These are phyloP conservation scores for Fusarium palustre DNA, from an alignment of 2,329 filamentous ascomycete species.

Conservation along the genomic window DNA sequence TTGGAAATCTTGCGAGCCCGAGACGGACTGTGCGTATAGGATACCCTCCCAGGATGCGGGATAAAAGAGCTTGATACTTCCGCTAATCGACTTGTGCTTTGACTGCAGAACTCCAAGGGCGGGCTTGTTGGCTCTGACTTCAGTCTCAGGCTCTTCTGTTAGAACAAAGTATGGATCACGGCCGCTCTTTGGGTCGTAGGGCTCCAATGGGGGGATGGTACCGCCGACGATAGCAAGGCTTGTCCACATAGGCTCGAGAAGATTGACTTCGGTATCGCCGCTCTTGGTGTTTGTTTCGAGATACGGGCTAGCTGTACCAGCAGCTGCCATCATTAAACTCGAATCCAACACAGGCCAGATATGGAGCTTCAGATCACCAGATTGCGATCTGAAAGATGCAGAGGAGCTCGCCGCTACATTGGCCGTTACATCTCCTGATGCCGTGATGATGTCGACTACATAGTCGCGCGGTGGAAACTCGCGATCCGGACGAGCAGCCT, in stretches of 20 bases:
- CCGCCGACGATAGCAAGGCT: conserved; percentile 21
- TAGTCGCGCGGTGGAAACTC: conserved; percentile 61
- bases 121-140: conserved; percentile 15
- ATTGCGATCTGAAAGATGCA: conserved; percentile 54
- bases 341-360: conserved; percentile 59
- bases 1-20: conserved; percentile 54
- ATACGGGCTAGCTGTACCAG: conserved; percentile 34
- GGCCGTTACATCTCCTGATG: conserved; percentile 58
- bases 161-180: conserved; percentile 39
- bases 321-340: conserved; percentile 8
- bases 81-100: conserved; percentile 60
- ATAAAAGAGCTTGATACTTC: conserved; percentile 57
- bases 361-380: conserved; percentile 56
- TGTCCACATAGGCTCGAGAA: conserved; percentile 61
- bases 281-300: conserved; percentile 60
- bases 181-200: conserved; percentile 37
- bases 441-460: conserved; percentile 57
- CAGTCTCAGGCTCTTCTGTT: not conserved
- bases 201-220: conserved; percentile 22
- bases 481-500: conserved; percentile 32
- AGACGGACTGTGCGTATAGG: conserved; percentile 55
- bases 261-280: conserved; percentile 53
- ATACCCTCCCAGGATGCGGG: conserved; percentile 63
- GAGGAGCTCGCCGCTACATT: conserved; percentile 55
- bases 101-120: conserved; percentile 54